Evolutionary conservation across 1,284 basidiomycete genomes (phyloP).

Genomic region (Moesziomyces sp.): DNA sequence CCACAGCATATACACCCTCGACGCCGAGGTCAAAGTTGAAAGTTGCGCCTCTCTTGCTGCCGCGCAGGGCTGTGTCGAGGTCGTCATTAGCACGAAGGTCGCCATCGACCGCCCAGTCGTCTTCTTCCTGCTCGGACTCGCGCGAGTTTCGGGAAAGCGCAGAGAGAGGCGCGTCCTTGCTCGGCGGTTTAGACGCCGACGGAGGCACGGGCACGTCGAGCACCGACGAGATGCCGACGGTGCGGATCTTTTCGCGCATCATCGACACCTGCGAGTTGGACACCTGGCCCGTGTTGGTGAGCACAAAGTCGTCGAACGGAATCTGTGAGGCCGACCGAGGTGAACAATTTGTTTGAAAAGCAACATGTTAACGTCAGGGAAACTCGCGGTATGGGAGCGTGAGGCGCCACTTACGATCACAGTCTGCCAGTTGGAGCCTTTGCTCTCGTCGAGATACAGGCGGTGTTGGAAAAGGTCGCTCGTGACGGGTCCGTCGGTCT

Average conservation of each 20-base stretch:
- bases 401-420: constrained; percentile 74
- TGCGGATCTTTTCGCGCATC: constrained; percentile 79
- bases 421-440: constrained; percentile 82
- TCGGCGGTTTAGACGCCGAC: constrained; percentile 27
- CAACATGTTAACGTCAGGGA: constrained; percentile 1
- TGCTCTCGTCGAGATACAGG: constrained; percentile 78
- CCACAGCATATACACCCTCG: constrained; percentile 64
- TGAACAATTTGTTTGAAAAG: neutral
- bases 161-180: constrained; percentile 33
- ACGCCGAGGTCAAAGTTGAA: constrained; percentile 70
- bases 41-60: constrained; percentile 52
- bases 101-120: constrained; percentile 40
- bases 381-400: neutral
- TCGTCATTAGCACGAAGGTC: constrained; percentile 9
- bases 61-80: constrained; percentile 18
- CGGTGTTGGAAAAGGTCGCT: constrained; percentile 88
- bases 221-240: constrained; percentile 78
- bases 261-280: constrained; percentile 76
- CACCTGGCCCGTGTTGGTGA: constrained; percentile 84
- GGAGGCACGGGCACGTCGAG: constrained; percentile 55
- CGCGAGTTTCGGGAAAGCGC: constrained; percentile 17
- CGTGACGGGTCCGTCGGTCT: constrained; percentile 77
- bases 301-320: constrained; percentile 81
- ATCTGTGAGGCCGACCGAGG: constrained; percentile 71
- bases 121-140: constrained; percentile 2